phyloP scores from a whole-genome alignment of 1,284 basidiomycete species.

The Garcileccinum viscosum region DNA sequence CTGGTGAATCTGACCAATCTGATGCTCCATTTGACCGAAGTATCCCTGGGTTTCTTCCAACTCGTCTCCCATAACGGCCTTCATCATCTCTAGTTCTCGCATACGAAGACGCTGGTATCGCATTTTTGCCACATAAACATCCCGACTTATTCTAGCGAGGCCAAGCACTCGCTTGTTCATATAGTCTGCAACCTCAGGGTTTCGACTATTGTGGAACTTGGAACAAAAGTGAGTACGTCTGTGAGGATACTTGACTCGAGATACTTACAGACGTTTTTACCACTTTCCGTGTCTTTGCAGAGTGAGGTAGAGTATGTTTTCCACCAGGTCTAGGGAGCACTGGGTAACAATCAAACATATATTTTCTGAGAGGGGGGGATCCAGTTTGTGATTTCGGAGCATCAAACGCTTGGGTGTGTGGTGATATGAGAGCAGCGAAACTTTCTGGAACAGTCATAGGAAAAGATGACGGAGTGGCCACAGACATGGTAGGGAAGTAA shows the following conservation, averaged over 20 bases:
- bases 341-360: not conserved
- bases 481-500: not conserved
- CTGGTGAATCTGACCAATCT: not conserved
- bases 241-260: not conserved
- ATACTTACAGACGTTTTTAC: not conserved
- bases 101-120: not conserved
- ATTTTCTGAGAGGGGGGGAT: not conserved
- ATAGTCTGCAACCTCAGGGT: not conserved
- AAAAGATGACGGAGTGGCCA: not conserved
- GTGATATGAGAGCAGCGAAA: too few species aligned
- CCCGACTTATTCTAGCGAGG: not conserved
- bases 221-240: not conserved
- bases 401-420: too few species aligned
- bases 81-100: too few species aligned
- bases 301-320: not conserved
- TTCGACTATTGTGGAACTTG: not conserved
- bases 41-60: not conserved
- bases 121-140: constrained; percentile 1
- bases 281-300: not conserved
- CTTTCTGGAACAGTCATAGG: too few species aligned
- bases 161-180: not conserved
- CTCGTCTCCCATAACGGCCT: too few species aligned
- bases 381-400: not conserved
- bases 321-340: not conserved
- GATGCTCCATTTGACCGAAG: not conserved